These are phyloP conservation scores for Monosporascus sp. DNA, from an alignment of 2,329 filamentous ascomycete species.

Conservation along the genomic window DNA sequence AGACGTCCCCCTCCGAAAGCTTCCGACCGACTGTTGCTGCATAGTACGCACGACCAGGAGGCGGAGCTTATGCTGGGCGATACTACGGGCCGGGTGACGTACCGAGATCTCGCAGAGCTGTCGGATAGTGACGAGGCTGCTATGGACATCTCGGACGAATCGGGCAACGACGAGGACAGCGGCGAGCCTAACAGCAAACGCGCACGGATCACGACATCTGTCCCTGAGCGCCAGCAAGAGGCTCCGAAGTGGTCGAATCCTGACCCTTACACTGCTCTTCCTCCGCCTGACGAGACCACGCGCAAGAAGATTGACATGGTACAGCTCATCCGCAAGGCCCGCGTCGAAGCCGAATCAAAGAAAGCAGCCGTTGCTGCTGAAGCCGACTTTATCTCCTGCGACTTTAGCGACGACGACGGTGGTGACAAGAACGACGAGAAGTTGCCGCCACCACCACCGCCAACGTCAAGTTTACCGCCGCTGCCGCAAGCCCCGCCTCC, in stretches of 20 bases:
- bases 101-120: constrained; percentile 49
- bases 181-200: constrained; percentile 40
- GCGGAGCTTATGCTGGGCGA: constrained; percentile 43
- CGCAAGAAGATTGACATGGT: constrained; percentile 82
- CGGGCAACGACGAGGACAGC: constrained; percentile 35
- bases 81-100: constrained; percentile 42
- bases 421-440: constrained; percentile 15
- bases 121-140: constrained; percentile 59
- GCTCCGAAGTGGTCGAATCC: constrained; percentile 90
- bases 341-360: constrained; percentile 51
- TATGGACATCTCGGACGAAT: constrained; percentile 57
- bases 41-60: constrained; percentile 33
- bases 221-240: constrained; percentile 32
- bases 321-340: constrained; percentile 85
- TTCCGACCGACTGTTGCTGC: constrained; percentile 38
- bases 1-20: constrained; percentile 10
- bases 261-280: constrained; percentile 84
- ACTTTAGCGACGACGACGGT: constrained; percentile 54
- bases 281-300: constrained; percentile 67
- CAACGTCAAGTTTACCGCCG: no score
- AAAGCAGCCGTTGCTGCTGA: constrained; percentile 49
- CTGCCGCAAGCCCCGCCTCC: no score
- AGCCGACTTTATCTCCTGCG: constrained; percentile 87
- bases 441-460: neutral
- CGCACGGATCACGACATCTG: constrained; percentile 24